Conservation (phyloP, 1,284 basidiomycete genomes). For the Fomitopsis schrenkii region DNA sequence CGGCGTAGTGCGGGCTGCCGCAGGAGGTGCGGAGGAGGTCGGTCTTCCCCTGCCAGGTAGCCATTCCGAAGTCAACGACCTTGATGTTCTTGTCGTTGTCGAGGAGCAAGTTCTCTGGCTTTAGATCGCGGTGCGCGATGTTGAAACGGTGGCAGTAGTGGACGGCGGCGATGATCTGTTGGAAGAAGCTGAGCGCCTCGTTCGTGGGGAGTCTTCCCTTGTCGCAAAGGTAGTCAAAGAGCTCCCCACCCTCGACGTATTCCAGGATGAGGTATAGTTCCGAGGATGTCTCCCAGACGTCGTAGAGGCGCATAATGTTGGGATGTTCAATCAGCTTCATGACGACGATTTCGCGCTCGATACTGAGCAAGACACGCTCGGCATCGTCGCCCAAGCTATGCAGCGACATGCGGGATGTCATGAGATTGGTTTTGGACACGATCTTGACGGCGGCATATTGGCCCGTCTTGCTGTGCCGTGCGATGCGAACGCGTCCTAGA, state of each 20-base stretch:
- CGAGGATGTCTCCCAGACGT: slow-evolving; percentile 95
- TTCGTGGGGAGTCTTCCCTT: slow-evolving; percentile 74
- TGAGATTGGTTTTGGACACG: slow-evolving; percentile 76
- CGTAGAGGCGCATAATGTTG: slow-evolving; percentile 91
- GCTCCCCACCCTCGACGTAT: slow-evolving; percentile 95
- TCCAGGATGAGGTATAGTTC: slow-evolving; percentile 94
- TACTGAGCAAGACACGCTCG: slow-evolving; percentile 69
- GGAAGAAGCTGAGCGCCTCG: slow-evolving; percentile 93
- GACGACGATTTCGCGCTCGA: slow-evolving; percentile 97
- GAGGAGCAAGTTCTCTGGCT: slow-evolving; percentile 93
- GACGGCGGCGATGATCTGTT: slow-evolving; percentile 93
- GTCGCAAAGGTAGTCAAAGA: slow-evolving; percentile 92
- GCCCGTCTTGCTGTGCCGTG: slow-evolving; percentile 83
- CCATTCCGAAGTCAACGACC: slow-evolving; percentile 99
- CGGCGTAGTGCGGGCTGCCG: slow-evolving; percentile 96
- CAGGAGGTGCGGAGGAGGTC: slow-evolving; percentile 87
- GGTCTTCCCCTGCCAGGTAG: slow-evolving; percentile 77
- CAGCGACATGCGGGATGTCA: slow-evolving; percentile 70
- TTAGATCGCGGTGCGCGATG: slow-evolving; percentile 96
- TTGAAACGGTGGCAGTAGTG: slow-evolving; percentile 97
- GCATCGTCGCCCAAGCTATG: slow-evolving; percentile 65
- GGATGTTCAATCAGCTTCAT: slow-evolving; percentile 99
- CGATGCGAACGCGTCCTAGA: slow-evolving; percentile 88
- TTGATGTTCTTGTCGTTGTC: slow-evolving; percentile 89
- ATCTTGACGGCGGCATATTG: slow-evolving; percentile 97